A percentile compares a stretch with the other conserved stretches of the same genome.
These are phyloP conservation scores for Moricandia moricandioides DNA, from an alignment of 345 rosid genomes.

Conservation along the genomic window DNA sequence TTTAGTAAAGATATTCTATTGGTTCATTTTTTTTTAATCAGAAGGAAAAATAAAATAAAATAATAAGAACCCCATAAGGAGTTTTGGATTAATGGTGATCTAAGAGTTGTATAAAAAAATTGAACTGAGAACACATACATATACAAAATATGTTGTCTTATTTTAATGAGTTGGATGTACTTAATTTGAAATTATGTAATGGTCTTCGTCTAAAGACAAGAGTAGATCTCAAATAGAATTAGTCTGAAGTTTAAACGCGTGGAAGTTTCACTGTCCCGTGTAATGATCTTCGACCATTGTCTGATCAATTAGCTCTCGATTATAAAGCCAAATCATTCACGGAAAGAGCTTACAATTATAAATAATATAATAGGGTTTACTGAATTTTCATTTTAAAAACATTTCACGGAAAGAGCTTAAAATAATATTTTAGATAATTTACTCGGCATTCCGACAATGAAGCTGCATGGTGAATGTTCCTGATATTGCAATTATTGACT, in stretches of 20 bases:
- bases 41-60: no score
- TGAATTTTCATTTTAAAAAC: neutral
- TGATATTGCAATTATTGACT: slow-evolving; percentile 23
- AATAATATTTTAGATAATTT: neutral
- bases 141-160: no score
- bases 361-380: neutral
- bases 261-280: neutral
- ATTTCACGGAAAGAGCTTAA: neutral
- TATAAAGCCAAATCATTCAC: neutral
- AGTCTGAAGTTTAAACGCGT: neutral
- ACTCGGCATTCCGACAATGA: slow-evolving; percentile 37
- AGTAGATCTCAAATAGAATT: neutral
- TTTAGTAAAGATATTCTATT: no score
- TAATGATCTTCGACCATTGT: neutral
- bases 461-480: slow-evolving; percentile 31
- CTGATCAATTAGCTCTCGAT: neutral
- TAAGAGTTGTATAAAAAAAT: no score
- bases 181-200: no score
- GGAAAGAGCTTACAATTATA: neutral
- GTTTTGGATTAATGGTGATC: no score
- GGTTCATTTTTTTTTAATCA: no score
- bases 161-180: no score
- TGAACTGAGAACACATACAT: no score
- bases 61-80: no score
- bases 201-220: neutral